Base-by-base conservation (phyloP, 805 yeast species). In the Wickerhamiella cacticola region DNA sequence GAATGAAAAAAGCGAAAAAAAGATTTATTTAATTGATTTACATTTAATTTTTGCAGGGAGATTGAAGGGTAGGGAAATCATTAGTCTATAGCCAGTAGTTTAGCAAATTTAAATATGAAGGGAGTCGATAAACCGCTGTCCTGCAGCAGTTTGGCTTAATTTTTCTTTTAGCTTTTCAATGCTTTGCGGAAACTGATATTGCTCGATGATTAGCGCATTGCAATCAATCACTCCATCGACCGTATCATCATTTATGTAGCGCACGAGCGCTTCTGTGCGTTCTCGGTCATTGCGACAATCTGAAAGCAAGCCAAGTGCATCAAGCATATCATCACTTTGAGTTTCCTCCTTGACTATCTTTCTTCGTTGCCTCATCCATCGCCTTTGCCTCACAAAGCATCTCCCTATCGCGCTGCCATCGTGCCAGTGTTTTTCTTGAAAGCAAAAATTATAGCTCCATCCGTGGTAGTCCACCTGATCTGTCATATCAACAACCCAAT, bases 391-490 rank as follows among this genome's bases (percentile, higher is more conserved):
- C 2, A 80, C 83, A 59, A 76, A 73, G 50, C 79, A 73, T 1
- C 82, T 80, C 51, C 73, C 65, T 53, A 69, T 68, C 41, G 71
- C 68, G 56, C 73, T 75, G 24, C 58, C 51, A 2, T 83, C 84
- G 55, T 77, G 75, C 94, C 94, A 83, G 41, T 61, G 58, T 22
- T 54, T 55, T 18, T 73, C 64, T 8, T 65, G 60, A 51, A 79
- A 73, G 21, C 70, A 54, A 63, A 74, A 66, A 49, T 82, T 70
- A 57, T 83, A 84, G 26, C 71, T 60, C 94, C 94, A 83, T n/a
- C 94, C 94, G 57, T 80, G 82, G 56, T 82, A 88, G 60, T 83
- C 94, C 18, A 76, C 81, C 57, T 82, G 86, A 35, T 65, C 63
- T 3, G 65, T 59, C 89, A 84, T 80, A 50, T 79, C 69, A 2